These are phyloP conservation scores for Trametes sp. DNA, from an alignment of 1,284 basidiomycete genomes.

Conservation along the genomic window DNA sequence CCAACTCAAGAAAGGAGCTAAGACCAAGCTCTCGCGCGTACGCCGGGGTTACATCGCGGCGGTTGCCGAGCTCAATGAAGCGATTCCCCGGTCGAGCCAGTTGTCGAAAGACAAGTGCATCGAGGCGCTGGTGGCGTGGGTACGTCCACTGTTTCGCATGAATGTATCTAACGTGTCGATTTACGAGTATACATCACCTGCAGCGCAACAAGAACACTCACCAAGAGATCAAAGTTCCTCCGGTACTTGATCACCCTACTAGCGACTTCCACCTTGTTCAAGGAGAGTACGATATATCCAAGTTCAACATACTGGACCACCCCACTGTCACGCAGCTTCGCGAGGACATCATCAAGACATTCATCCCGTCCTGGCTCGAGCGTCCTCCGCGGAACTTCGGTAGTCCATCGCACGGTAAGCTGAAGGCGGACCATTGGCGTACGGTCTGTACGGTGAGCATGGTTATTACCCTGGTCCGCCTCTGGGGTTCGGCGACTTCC, in stretches of 20 bases:
- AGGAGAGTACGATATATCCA: not conserved
- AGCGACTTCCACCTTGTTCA: not conserved
- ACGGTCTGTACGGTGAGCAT: constrained; percentile 39
- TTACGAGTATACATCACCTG: no score
- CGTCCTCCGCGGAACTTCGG: constrained; percentile 31
- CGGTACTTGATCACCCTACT: not conserved
- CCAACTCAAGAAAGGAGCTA: no score
- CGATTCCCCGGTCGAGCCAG: no score
- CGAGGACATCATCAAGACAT: constrained; percentile 21
- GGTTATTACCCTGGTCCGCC: constrained; percentile 43
- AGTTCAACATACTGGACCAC: not conserved
- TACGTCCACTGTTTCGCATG: no score
- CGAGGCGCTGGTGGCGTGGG: no score
- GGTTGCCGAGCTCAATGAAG: constrained; percentile 2
- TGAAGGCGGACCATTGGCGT: constrained; percentile 44
- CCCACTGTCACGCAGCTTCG: no score
- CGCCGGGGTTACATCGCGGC: constrained; percentile 15
- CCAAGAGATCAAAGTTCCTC: not conserved
- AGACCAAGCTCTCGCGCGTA: not conserved
- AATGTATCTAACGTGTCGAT: no score
- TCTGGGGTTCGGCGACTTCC: constrained; percentile 41
- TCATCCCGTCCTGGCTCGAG: constrained; percentile 34
- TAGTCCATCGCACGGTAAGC: constrained; percentile 29
- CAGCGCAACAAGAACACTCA: no score
- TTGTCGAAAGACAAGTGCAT: not conserved